phyloP scores from a whole-genome alignment of 116 monocot species.

The Trichopus zeylanicus region DNA sequence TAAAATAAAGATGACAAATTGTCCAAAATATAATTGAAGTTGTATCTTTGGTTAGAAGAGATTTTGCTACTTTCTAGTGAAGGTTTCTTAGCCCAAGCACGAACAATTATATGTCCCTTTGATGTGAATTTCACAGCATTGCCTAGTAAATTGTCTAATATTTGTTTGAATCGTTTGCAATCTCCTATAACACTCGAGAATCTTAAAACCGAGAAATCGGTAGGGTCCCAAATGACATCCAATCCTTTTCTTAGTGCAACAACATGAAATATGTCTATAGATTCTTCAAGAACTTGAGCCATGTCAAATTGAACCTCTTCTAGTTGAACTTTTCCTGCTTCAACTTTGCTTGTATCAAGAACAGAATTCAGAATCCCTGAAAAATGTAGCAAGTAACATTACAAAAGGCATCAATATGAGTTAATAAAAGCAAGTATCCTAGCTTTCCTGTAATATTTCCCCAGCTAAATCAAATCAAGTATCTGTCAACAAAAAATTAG shows the following conservation, averaged over 20 bases:
- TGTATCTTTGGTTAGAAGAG: conserved; percentile 5
- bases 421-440: not conserved
- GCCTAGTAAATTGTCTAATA: conserved; percentile 80
- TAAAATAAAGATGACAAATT: conserved; percentile 1
- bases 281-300: conserved; percentile 65
- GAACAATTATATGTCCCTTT: conserved; percentile 54
- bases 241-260: conserved; percentile 56
- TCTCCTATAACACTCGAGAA: conserved; percentile 57
- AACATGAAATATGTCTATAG: conserved; percentile 54
- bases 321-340: conserved; percentile 86
- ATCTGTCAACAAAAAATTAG: no score
- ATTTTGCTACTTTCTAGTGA: conserved; percentile 9
- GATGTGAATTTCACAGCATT: conserved; percentile 85
- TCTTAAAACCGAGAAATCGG: conserved; percentile 66
- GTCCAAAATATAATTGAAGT: conserved; percentile 4
- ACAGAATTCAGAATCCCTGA: conserved; percentile 80
- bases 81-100: conserved; percentile 53
- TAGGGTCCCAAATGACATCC: conserved; percentile 94
- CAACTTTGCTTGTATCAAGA: conserved; percentile 83
- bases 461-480: not conserved
- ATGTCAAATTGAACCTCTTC: conserved; percentile 78
- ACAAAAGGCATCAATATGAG: not conserved
- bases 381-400: conserved; percentile 4
- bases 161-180: conserved; percentile 54
- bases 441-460: not conserved